Evolutionary conservation across 441 rosid genomes (phyloP), one percentile per base, ranked within the genome.

Genomic region (Populus hybrid): DNA sequence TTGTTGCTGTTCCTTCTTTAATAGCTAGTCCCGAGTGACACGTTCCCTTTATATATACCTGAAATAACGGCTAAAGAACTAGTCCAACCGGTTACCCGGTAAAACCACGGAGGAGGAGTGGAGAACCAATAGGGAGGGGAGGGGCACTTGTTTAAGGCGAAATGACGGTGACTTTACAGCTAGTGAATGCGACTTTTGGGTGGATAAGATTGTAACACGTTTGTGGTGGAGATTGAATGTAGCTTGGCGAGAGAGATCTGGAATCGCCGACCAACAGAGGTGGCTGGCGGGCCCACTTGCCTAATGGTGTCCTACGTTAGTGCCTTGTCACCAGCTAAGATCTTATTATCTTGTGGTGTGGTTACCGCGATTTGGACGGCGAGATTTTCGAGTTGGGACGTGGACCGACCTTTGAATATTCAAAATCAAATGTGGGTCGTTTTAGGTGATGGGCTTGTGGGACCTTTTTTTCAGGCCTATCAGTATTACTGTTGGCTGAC

Each of bases 31-130:
- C 20, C 6, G 0, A 59, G 68, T 21, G 64, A 38, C 16, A 6
- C 69, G 5, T 35, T 16, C 72, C 61, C 33, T 59, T 64, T 78
- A 82, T 87, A 82, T 80, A 82, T 69, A 76, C 81, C 85, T 53
- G 70, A 78, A 84, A 72, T 45, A 82, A 73, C 87, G 90, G 86
- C 92, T 29, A 23, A 20, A 45, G 80, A 77, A 85, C 84, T 73
- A 84, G 83, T 68, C 53, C 21, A 38, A 33, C 53, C 86, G 74
- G 88, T 82, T 61, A 28, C 53, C 82, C 79, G 81, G 88, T 82
- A 75, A 81, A 64, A 68, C 29, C 40, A 64, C 6, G 23, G 12
- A 40, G 50, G 14, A 10, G 42, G 42, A 40, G 45, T 0, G 50
- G 14, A 40, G 40, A 66, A 23, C 29, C 70, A 56, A 5, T 10